These are phyloP conservation scores for Aspergillus brasiliensis DNA, from an alignment of 2,329 filamentous ascomycete genomes.

Conservation along the genomic window DNA sequence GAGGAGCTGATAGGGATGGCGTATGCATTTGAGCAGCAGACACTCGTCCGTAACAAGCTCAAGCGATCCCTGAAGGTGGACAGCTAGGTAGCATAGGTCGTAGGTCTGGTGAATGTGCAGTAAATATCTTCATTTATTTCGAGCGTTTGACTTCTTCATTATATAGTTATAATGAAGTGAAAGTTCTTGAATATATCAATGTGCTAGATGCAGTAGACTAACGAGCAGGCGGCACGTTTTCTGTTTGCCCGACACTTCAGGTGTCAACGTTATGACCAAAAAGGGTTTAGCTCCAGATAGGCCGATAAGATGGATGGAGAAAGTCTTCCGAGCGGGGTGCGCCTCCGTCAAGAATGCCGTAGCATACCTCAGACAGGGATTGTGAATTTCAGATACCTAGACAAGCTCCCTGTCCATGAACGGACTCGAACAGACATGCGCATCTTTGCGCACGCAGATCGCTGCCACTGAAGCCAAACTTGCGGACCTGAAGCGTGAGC, in stretches of 20 bases:
- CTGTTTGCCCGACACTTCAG: neutral
- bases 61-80: conserved; percentile 52
- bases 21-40: conserved; percentile 69
- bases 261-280: neutral
- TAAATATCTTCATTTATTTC: neutral
- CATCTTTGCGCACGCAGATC: conserved; percentile 40
- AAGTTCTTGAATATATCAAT: no score
- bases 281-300: conserved; percentile 6
- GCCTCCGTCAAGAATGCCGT: neutral
- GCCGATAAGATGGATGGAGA: conserved; percentile 7
- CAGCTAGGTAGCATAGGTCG: conserved; percentile 40
- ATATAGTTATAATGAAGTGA: neutral
- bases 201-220: no score
- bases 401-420: conserved; percentile 17
- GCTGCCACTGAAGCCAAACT: conserved; percentile 40
- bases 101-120: neutral
- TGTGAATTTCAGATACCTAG: neutral
- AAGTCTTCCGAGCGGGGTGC: conserved; percentile 3
- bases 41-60: conserved; percentile 50
- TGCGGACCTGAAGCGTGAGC: conserved; percentile 37
- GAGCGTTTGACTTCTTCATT: neutral
- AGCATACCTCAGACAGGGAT: neutral
- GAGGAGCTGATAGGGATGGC: conserved; percentile 64
- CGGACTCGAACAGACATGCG: conserved; percentile 29
- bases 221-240: no score